Conservation (phyloP, 306 rosid genomes). For the Leucaena leucocephala region DNA sequence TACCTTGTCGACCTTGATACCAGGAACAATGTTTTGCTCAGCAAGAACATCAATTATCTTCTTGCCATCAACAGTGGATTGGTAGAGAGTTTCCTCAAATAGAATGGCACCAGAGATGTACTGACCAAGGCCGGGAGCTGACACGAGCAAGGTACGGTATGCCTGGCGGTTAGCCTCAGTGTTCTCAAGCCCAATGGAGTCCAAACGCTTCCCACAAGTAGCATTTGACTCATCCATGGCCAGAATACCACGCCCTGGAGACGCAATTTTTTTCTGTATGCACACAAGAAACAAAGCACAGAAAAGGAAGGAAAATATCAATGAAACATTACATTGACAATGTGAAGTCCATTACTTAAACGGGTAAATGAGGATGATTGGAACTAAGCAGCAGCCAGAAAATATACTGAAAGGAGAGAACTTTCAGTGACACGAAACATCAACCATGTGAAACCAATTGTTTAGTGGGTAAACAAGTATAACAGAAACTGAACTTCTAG, state of each 20-base stretch:
- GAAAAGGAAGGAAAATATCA: background rate
- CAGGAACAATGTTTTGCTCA: slow-evolving; percentile 76
- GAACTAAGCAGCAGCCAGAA: background rate
- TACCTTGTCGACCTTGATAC: slow-evolving; percentile 93
- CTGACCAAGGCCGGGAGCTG: slow-evolving; percentile 74
- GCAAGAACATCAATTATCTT: slow-evolving; percentile 78
- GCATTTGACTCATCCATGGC: slow-evolving; percentile 98
- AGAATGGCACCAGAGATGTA: slow-evolving; percentile 90
- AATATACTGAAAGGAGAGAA: background rate
- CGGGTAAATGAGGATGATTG: background rate
- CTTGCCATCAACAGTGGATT: slow-evolving; percentile 77
- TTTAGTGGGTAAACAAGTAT: background rate
- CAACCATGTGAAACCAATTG: background rate
- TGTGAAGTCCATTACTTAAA: slow-evolving; percentile 15
- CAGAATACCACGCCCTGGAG: slow-evolving; percentile 92
- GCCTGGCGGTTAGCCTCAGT: slow-evolving; percentile 95
- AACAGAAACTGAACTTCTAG: background rate
- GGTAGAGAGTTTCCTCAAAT: slow-evolving; percentile 96
- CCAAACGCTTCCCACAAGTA: slow-evolving; percentile 90
- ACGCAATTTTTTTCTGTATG: slow-evolving; percentile 73
- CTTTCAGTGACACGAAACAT: background rate
- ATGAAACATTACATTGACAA: slow-evolving; percentile 6
- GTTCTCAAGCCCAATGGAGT: slow-evolving; percentile 92
- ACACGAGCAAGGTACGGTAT: slow-evolving; percentile 77
- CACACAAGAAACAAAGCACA: slow-evolving; percentile 2